Evolutionary conservation across 108 stramenopile genomes (phyloP), one percentile per base, ranked within the genome.

Genomic region (Seminavis robusta): DNA sequence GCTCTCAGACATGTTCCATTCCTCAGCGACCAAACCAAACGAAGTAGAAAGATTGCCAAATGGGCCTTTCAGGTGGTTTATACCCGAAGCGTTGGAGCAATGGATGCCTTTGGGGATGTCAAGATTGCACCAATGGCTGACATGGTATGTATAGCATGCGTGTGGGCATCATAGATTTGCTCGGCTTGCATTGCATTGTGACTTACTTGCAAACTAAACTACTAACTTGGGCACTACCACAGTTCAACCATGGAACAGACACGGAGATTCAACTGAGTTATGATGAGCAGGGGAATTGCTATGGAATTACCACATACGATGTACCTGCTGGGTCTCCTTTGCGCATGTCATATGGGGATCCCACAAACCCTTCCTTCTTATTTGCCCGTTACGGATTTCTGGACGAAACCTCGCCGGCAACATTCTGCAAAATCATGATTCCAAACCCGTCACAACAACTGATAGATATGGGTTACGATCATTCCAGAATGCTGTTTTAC

Each of bases 171-270:
- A 15, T 7, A 51, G 24, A 16, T 6, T 11, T 6, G 8, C 25
- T 5, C n/a, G 29, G 26, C 4, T 9, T 15, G 50, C 15, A 11
- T 29, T 28, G 30, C 24, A n/a, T 51, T 11, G 10, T 11, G 5
- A 8, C 50, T 29, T 45, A 45, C 8, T 45, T 16, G n/a, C 8
- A 9, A 45, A 16, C 7, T 8, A 15, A 19, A n/a, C n/a, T n/a
- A n/a, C n/a, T 8, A 45, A 45, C 8, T 47, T n/a, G 23, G 25
- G 47, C n/a, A n/a, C n/a, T n/a, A n/a, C n/a, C n/a, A n/a, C n/a
- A n/a, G n/a, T 80, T 84, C 49, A 84, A 84, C 56, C 83, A 84
- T 50, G 79, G 73, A 21, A 59, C 73, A 8, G 65, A 84, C 16
- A 49, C 79, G 3, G 79, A 80, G 31, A 69, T 74, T 16, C 69